Base-by-base conservation (phyloP, 306 rosid genomes). In the Prunus salicina region DNA sequence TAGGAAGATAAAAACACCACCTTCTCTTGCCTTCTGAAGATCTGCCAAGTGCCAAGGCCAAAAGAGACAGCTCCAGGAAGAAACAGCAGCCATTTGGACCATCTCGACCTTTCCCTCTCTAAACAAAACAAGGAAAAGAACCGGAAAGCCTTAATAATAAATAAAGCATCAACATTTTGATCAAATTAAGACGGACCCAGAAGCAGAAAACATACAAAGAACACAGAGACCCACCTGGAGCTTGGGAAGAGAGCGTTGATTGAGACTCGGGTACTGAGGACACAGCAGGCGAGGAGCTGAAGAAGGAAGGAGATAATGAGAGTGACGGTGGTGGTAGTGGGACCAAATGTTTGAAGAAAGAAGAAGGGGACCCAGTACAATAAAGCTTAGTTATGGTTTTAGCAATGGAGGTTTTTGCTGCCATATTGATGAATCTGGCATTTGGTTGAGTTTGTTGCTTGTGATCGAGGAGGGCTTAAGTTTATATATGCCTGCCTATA, bases 21-120 rank as follows among this genome's bases (percentile, higher is more conserved):
- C 96, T 95, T 95, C 0, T 95, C 97, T 76, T 91, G 87, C 88
- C 97, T 89, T 84, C 99, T 90, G 64, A 91, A 58, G 77, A 95
- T 81, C 86, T 95, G 97, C 98, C 99, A 95, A 64, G 93, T 95
- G 18, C 99, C 99, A 77, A 95, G 97, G 32, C 98, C 99, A 91
- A 95, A 92, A 55, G 93, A 80, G 63, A 92, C 84, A 61, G 92
- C 99, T 52, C 99, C 97, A 68, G 99, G 99, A 51, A 95, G 81
- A 80, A 92, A 95, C 52, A 95, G 80, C 65, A 91, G 79, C 96
- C 90, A 87, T 82, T 82, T 87, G 24, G 91, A 82, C 87, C 84
- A 91, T 70, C 84, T 78, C 61, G 92, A 87, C 51, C 86, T 88
- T 70, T 80, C 91, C 78, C 63, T 76, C 78, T 79, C 83, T 81